Evolutionary conservation across 768 basidiomycete species (phyloP), one percentile per base, ranked within the genome.

Genomic region (Suillus weaverae): DNA sequence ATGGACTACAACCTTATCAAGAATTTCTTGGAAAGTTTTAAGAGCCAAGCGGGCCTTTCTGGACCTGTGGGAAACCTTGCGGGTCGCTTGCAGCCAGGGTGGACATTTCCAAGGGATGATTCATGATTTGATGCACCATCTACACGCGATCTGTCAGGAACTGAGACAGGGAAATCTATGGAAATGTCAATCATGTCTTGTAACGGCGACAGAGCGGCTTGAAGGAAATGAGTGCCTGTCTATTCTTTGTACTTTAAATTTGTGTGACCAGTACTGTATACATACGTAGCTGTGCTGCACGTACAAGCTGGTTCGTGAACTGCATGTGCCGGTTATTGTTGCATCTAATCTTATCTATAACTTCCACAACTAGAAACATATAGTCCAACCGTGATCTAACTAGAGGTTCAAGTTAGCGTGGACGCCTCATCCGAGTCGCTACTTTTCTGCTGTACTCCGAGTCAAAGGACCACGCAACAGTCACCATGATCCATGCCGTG

Each of bases 21-120:
- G 78, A 97, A 97, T 76, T 95, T 99, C 76, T 77, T 99, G 76
- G 95, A 97, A 80, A 97, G 95, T 76, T 98, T 94, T 82, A 94
- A 93, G 74, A 89, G 89, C 67, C 97, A 99, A 73, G 91, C 74
- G 9, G 97, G 97, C 30, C 77, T 92, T 59, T 87, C 92, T 32
- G 97, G 97, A 1, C 97, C 96, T 30, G 96, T 97, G 16, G 85
- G 96, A 61, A 97, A 89, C 72, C 79, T 99, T 53, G 92, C 89
- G 48, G 94, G 97, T 46, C 82, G 95, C 68, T 74, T 99, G 66
- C 87, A 92, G 62, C 86, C 88, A 53, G 90, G 84, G 0, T 92
- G 92, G 83, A 81, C 82, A 48, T 75, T 95, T 43, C 94, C 94
- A 11, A 81, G 90, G 70, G 92, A 95, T 69, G 83, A 84, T 33